These are phyloP conservation scores for Fusarium virguliforme DNA, from an alignment of 2,329 filamentous ascomycete species.

Conservation along the genomic window DNA sequence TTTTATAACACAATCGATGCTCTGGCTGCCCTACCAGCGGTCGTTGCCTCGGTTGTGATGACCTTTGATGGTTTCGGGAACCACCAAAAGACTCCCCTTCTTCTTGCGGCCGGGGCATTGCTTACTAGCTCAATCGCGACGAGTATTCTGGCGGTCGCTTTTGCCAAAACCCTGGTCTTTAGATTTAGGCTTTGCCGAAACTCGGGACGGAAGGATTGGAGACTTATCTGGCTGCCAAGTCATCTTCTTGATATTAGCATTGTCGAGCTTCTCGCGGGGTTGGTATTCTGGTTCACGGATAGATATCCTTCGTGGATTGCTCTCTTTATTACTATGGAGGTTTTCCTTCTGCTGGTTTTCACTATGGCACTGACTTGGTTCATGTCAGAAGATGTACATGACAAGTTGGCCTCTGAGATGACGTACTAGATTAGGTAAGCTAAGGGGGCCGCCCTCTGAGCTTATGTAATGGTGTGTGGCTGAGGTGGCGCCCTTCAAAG, in stretches of 20 bases:
- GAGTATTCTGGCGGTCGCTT: background rate
- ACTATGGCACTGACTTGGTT: too few relatives aligned
- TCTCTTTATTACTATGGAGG: constrained; percentile 2
- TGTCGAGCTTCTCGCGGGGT: background rate
- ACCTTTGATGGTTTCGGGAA: background rate
- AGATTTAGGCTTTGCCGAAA: too few relatives aligned
- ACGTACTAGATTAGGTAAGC: too few relatives aligned
- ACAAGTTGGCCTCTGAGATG: too few relatives aligned
- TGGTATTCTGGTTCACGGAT: constrained; percentile 9
- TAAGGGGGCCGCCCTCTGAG: too few relatives aligned
- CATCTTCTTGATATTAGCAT: constrained; percentile 9
- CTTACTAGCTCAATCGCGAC: background rate
- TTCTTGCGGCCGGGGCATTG: background rate
- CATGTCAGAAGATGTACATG: too few relatives aligned
- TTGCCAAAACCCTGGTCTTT: background rate
- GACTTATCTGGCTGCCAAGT: background rate
- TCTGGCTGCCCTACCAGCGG: background rate
- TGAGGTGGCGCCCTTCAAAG: too few relatives aligned
- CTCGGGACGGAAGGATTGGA: background rate
- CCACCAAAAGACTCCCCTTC: too few relatives aligned
- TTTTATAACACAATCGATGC: constrained; percentile 1
- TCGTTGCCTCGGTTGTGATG: constrained; percentile 7
- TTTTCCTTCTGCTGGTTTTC: too few relatives aligned
- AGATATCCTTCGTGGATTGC: constrained; percentile 15
- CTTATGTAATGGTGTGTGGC: too few relatives aligned